Evolutionary conservation across 2,329 filamentous ascomycete species (phyloP), one percentile per base, ranked within the genome.

Genomic region (Passalora sequoiae): DNA sequence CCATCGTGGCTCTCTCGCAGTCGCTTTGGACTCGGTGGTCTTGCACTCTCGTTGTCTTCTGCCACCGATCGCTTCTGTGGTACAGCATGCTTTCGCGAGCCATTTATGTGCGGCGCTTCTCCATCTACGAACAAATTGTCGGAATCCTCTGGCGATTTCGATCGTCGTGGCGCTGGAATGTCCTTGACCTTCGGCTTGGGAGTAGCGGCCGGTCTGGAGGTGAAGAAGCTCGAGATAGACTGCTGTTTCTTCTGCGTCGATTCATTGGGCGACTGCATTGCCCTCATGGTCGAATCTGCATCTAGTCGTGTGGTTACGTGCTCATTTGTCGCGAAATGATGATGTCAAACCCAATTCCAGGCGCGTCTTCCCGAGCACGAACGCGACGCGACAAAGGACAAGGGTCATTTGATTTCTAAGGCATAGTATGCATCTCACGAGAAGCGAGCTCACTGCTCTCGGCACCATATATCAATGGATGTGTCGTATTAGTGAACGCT

Each of bases 191-290:
- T 39, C 5, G 58, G 49, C 10, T 57, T 39, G 4, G 58, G 49
- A 9, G 47, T 52, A 57, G 61, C 37, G 8, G 48, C 40, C n/a
- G 56, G 48, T 38, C 55, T 58, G 16, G 47, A 44, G 13, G 56
- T 51, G 60, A 63, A 52, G 64, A 55, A 59, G 62, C 60, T 46
- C 10, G 87, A 92, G 50, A 96, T 83, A 1, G 87, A 86, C 54
- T 83, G 78, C 61, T 96, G 87, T 57, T 83, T 86, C 66, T 84
- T 85, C 42, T 71, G 66, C 7, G 65, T 63, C 6, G 62, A 60
- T 8, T 30, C 17, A 9, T 6, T 24, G 6, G 40, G 20, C 13
- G 30, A n/a, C 15, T 42, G 40, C 7, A 31, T 36, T 24, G 40
- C 13, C 40, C 15, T 42, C 40, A 42, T 42, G 8, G 1, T 40